Base-by-base conservation (phyloP, 257 asterid species). In the Lycium ferocissimum region DNA sequence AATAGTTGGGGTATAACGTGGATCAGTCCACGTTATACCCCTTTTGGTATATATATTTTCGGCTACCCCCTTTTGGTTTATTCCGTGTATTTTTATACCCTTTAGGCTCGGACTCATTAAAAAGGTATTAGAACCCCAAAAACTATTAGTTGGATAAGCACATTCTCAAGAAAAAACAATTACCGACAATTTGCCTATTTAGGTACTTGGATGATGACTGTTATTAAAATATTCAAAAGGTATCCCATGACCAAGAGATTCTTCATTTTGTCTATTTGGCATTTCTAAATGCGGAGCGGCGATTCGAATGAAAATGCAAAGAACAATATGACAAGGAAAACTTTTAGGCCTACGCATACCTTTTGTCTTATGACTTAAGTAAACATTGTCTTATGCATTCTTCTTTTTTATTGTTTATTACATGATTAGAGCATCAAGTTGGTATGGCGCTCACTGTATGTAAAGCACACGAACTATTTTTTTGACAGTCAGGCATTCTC, bases 81-180 rank as follows among this genome's bases (percentile, higher is more conserved):
- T n/a, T n/a, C n/a, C n/a, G n/a, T n/a, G n/a, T n/a, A n/a, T n/a
- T n/a, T n/a, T n/a, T n/a, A n/a, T n/a, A n/a, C n/a, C n/a, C n/a
- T n/a, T n/a, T n/a, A n/a, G n/a, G n/a, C n/a, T n/a, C n/a, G n/a
- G n/a, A n/a, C n/a, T n/a, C n/a, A 85, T 14, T 67, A 81, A 79
- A 18, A 45, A 49, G 70, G 49, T 51, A 53, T 12, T 8, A 54
- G 20, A 53, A 5, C 53, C 58, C 69, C 2, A 69, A 7, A 69
- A 7, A 84, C 2, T 65, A 54, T 45, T 22, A 72, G 84, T 81
- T 78, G 89, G 87, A 82, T 85, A 82, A 81, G 82, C 84, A 87
- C 72, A 49, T 47, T 7, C 43, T 17, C 58, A 58, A 80, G 59
- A 18, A 79, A 79, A 56, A 51, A 58, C 58, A 70, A 5, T 8